phyloP scores from a whole-genome alignment of 2,329 filamentous ascomycete genomes.

The Sclerotinia sclerotiorum region DNA sequence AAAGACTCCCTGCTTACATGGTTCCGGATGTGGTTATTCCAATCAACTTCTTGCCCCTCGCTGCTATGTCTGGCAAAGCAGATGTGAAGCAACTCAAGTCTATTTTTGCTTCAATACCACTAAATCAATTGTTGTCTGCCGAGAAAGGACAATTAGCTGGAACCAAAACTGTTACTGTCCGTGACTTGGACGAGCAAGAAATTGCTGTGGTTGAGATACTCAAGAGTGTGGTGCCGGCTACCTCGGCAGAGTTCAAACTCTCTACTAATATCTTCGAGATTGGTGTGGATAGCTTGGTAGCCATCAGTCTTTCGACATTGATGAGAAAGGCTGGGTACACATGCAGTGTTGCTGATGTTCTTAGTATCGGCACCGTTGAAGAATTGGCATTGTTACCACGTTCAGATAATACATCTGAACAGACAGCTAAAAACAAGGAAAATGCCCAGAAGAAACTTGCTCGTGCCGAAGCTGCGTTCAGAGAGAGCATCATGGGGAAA shows the following conservation, averaged over 20 bases:
- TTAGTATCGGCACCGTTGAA: conserved; percentile 7
- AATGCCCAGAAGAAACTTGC: conserved; percentile 1
- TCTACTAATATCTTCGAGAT: conserved; percentile 10
- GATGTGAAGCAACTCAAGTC: conserved; percentile 13
- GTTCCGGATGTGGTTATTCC: conserved; percentile 17
- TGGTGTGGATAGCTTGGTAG: conserved; percentile 9
- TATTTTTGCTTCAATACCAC: not conserved
- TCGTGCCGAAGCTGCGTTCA: not conserved
- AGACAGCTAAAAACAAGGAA: not conserved
- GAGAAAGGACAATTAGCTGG: not conserved
- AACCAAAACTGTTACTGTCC: not conserved
- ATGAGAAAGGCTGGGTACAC: not conserved
- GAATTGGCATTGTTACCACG: conserved; percentile 6
- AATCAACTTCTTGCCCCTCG: conserved; percentile 11
- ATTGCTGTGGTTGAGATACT: conserved; percentile 16
- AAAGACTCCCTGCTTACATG: conserved; percentile 34
- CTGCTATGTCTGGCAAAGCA: conserved; percentile 12
- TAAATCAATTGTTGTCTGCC: not conserved
- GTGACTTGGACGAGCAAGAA: conserved; percentile 2
- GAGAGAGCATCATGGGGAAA: not conserved
- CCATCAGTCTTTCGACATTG: conserved; percentile 8
- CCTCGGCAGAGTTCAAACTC: not conserved
- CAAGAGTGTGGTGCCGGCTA: not conserved
- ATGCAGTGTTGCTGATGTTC: conserved; percentile 12
- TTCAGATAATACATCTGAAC: not conserved